These are phyloP conservation scores for Cicer cuneatum DNA, from an alignment of 306 rosid species.

Conservation along the genomic window DNA sequence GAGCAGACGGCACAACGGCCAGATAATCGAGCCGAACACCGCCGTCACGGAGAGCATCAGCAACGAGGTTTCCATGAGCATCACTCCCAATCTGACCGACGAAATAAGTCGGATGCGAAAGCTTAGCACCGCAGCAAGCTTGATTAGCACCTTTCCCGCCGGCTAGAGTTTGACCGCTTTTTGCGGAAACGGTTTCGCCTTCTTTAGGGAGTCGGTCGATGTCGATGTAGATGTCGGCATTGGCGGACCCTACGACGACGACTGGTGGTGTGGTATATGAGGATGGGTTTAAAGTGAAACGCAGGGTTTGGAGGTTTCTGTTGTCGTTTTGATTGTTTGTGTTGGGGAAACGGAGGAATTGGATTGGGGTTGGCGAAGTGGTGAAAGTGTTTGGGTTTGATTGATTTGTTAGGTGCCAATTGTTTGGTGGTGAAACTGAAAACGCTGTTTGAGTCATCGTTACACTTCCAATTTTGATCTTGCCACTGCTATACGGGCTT, in stretches of 20 bases:
- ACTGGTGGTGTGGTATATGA: conserved; percentile 39
- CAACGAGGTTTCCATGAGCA: conserved; percentile 68
- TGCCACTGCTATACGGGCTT: not conserved
- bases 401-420: conserved; percentile 38
- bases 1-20: conserved; percentile 47
- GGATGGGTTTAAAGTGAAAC: conserved; percentile 47
- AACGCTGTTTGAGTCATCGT: conserved; percentile 51
- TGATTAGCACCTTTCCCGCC: conserved; percentile 94
- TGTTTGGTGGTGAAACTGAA: conserved; percentile 57
- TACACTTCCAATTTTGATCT: not conserved
- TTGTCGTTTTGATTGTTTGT: conserved; percentile 15
- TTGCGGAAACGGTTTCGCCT: conserved; percentile 82
- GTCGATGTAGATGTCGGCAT: conserved; percentile 88
- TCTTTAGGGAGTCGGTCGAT: conserved; percentile 68
- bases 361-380: conserved; percentile 34
- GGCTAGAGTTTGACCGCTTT: conserved; percentile 71
- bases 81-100: conserved; percentile 86
- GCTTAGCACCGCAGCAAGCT: conserved; percentile 77
- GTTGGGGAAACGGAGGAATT: conserved; percentile 53
- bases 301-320: conserved; percentile 46
- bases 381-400: not conserved
- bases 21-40: conserved; percentile 67
- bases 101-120: conserved; percentile 78
- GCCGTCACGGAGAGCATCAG: conserved; percentile 58
- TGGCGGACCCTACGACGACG: conserved; percentile 89